phyloP scores from a whole-genome alignment of 108 stramenopile genomes.

The Nitzschia sp. region DNA sequence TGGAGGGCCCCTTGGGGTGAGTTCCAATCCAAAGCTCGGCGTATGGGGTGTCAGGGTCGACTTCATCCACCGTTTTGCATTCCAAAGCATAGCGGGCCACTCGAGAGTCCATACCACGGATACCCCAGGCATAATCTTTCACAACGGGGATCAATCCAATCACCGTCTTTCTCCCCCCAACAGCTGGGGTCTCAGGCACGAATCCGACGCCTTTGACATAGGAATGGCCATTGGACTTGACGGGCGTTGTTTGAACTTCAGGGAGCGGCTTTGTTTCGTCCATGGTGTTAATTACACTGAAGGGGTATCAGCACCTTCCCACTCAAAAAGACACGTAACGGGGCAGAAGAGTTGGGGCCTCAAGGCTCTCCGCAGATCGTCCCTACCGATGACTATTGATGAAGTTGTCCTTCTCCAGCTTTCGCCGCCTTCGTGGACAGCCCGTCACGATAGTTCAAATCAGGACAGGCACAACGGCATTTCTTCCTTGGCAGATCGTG shows the following conservation, averaged over 20 bases:
- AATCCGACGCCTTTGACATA: not conserved
- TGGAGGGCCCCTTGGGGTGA: conserved; percentile 77
- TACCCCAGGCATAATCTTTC: conserved; percentile 85
- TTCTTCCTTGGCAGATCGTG: too few species aligned
- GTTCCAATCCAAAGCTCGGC: conserved; percentile 92
- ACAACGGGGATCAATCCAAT: conserved; percentile 53
- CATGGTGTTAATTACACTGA: too few species aligned
- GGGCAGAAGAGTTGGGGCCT: too few species aligned
- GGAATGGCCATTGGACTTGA: not conserved
- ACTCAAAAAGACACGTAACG: too few species aligned
- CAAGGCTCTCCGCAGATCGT: too few species aligned
- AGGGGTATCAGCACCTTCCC: too few species aligned
- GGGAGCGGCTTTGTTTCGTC: too few species aligned
- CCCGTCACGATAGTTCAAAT: too few species aligned
- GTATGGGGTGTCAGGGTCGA: conserved; percentile 81
- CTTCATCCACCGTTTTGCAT: conserved; percentile 67
- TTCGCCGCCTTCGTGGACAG: too few species aligned
- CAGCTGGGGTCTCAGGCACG: conserved; percentile 8
- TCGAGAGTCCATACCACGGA: conserved; percentile 75
- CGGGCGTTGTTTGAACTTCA: not conserved
- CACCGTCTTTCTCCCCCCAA: conserved; percentile 24
- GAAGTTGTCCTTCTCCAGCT: too few species aligned
- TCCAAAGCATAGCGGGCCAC: conserved; percentile 74
- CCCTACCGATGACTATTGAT: too few species aligned
- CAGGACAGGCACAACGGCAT: too few species aligned